Evolutionary conservation across 2,329 filamentous ascomycete genomes (phyloP), one percentile per base, ranked within the genome.

Genomic region (Fusarium sp.): DNA sequence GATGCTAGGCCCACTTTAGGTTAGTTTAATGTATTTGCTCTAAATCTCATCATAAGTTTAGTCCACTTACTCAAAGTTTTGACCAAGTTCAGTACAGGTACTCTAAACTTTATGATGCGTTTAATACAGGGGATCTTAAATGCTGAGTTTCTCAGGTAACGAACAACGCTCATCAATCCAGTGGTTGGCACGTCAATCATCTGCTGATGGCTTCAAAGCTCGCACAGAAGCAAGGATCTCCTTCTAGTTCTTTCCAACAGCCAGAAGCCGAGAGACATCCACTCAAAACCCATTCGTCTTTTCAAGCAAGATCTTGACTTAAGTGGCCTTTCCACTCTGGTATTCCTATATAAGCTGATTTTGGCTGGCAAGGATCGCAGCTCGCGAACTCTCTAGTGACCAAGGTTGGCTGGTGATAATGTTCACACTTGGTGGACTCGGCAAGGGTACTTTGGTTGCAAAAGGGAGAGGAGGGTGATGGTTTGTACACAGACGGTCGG

Each of bases 401-500:
- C 18, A 45, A 28, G 16, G 24, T 14, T 20, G 12, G 16, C 15
- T 18, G 10, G 15, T 15, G 15, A 24, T 12, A 16, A 5, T 1
- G 39, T 24, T 16, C 4, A 42, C 6, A 42, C n/a, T 42, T 26
- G 16, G 24, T 26, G 41, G 20, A 26, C 16, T 20, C 11, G 16
- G 22, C 14, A 24, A 24, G 9, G 39, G 2, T 1, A 12, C 20
- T 14, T 7, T 7, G 1, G 20, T 39, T 8, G 7, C 20, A 39
- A 20, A 18, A 22, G 18, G 16, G 12, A 20, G 3, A 4, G 39
- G 4, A 10, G n/a, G n/a, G 9, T 6, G 39, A 6, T 7, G 22
- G 22, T 24, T n/a, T n/a, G n/a, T n/a, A n/a, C n/a, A n/a, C n/a
- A n/a, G 2, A 22, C 2, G 22, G 38, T 1, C 0, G 33, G 5